These are phyloP conservation scores for Penicillium ucsense DNA, from an alignment of 495 filamentous ascomycete genomes.

Conservation along the genomic window DNA sequence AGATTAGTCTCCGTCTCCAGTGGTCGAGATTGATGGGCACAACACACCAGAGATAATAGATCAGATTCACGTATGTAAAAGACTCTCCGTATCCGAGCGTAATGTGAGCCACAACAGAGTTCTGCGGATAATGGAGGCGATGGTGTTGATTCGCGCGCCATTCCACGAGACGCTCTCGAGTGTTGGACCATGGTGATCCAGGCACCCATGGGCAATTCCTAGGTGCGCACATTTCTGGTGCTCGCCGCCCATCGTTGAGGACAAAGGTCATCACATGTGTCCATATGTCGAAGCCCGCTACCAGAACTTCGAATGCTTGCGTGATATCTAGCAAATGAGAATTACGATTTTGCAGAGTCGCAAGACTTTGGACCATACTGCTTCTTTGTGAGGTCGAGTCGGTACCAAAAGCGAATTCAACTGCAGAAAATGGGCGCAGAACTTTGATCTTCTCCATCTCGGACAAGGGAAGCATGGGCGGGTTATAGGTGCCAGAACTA, in stretches of 20 bases:
- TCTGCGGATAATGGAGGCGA: constrained; percentile 14
- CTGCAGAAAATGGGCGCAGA: constrained; percentile 7
- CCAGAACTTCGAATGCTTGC: constrained; percentile 12
- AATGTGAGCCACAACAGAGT: constrained; percentile 9
- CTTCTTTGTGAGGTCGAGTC: constrained; percentile 5
- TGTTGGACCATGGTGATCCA: constrained; percentile 12
- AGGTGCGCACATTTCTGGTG: constrained; percentile 15
- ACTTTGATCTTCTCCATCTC: constrained; percentile 13
- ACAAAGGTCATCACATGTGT: constrained; percentile 19
- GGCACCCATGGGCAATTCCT: constrained; percentile 14
- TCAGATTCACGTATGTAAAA: constrained; percentile 17
- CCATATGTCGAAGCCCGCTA: constrained; percentile 17
- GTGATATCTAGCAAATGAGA: constrained; percentile 11
- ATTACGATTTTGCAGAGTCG: constrained; percentile 1
- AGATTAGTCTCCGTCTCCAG: not conserved
- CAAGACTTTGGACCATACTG: constrained; percentile 5
- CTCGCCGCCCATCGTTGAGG: constrained; percentile 14
- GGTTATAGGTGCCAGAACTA: constrained; percentile 76
- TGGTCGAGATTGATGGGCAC: too few relatives aligned
- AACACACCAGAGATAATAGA: constrained; percentile 13
- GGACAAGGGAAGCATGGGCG: constrained; percentile 21
- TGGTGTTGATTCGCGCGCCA: constrained; percentile 14
- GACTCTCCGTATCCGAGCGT: constrained; percentile 13
- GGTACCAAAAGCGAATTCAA: constrained; percentile 15
- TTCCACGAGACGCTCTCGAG: constrained; percentile 5